A percentile compares a stretch with the other conserved stretches of the same genome.
Conservation (phyloP, 2,329 filamentous ascomycete species). For the Cryphonectria parasitica region DNA sequence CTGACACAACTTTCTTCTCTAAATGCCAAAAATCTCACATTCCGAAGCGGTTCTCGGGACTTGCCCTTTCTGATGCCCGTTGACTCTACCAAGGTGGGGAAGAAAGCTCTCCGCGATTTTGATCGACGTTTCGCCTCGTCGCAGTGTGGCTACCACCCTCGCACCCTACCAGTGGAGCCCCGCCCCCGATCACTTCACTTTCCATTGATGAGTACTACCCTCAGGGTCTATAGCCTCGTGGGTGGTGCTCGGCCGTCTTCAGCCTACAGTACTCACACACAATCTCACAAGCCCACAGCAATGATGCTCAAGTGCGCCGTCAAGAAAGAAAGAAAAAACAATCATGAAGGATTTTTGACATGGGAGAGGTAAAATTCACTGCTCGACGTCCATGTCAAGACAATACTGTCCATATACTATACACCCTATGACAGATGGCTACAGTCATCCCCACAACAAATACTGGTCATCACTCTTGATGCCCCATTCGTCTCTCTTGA, state of each 20-base stretch:
- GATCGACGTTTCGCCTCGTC: constrained; percentile 28
- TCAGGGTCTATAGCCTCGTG: background rate
- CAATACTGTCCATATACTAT: background rate
- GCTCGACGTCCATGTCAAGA: background rate
- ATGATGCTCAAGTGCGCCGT: no score
- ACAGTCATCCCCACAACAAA: background rate
- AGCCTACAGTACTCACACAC: background rate
- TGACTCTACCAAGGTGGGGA: background rate
- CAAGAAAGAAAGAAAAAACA: background rate
- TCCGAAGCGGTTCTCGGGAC: background rate
- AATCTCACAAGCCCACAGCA: background rate
- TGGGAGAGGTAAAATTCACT: background rate
- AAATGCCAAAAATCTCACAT: background rate
- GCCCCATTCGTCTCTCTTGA: background rate
- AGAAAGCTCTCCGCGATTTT: constrained; percentile 9
- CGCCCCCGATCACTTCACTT: background rate
- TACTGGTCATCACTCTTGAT: background rate
- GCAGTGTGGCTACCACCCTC: constrained; percentile 14
- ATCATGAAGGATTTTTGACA: background rate
- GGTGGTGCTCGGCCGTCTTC: background rate
- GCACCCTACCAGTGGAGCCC: background rate
- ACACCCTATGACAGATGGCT: background rate
- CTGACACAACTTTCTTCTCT: background rate
- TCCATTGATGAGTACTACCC: background rate
- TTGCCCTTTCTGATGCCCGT: background rate